These are phyloP conservation scores for Globisporangium cylindrosporum DNA, from an alignment of 352 stramenopile genomes.

Conservation along the genomic window DNA sequence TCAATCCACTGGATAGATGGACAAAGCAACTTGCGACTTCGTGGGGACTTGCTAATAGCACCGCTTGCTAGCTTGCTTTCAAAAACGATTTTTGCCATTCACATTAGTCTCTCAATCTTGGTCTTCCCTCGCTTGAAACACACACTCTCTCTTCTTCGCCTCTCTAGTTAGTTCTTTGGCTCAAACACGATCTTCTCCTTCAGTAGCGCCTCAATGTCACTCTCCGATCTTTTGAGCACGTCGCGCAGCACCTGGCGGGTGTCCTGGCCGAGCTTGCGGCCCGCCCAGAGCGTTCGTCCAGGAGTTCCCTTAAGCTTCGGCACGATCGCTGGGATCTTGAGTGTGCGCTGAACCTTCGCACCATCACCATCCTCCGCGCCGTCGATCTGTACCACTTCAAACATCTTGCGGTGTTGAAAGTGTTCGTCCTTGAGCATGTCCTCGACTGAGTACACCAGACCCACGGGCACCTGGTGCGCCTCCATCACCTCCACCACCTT, in stretches of 20 bases:
- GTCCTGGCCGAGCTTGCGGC: constrained; percentile 66
- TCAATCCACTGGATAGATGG: too few relatives aligned
- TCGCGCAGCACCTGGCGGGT: constrained; percentile 57
- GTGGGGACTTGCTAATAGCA: too few relatives aligned
- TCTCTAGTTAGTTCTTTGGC: constrained; percentile 15
- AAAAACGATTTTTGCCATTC: too few relatives aligned
- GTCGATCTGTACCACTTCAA: constrained; percentile 63
- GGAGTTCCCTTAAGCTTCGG: constrained; percentile 67
- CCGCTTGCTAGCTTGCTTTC: too few relatives aligned
- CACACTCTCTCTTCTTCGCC: not conserved
- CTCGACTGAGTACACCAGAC: constrained; percentile 76
- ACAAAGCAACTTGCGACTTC: too few relatives aligned
- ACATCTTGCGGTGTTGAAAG: constrained; percentile 72
- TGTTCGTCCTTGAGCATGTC: constrained; percentile 77
- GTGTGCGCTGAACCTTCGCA: constrained; percentile 19
- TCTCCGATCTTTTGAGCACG: constrained; percentile 49
- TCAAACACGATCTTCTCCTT: constrained; percentile 71
- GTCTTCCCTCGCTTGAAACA: not conserved
- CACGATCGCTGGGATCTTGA: constrained; percentile 75
- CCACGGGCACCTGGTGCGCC: constrained; percentile 48
- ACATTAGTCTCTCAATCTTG: not conserved
- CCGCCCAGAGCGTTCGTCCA: constrained; percentile 58
- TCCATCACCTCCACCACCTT: constrained; percentile 63
- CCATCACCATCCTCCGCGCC: constrained; percentile 19
- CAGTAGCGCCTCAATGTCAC: constrained; percentile 56